Evolutionary conservation across 179 eudicot species (phyloP).

Genomic region (Heliamphora ciliata): DNA sequence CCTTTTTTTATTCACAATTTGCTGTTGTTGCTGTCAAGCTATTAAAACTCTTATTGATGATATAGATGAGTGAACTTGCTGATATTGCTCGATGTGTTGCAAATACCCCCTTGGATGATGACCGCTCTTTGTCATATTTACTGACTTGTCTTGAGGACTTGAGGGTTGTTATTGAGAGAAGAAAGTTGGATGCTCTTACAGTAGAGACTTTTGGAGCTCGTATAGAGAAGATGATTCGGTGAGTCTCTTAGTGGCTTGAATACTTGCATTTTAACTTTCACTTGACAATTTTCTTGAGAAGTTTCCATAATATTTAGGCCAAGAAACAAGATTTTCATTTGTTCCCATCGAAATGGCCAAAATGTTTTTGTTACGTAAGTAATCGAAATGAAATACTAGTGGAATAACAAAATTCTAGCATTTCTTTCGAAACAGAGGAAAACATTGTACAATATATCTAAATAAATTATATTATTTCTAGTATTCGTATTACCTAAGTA

Average conservation of each 20-base stretch:
- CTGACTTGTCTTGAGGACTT: constrained; percentile 86
- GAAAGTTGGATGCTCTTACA: constrained; percentile 84
- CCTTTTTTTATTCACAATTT: neutral
- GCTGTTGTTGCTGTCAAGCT: constrained; percentile 8
- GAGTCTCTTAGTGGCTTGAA: constrained; percentile 1
- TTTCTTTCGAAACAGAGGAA: too few relatives aligned
- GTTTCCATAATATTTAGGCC: neutral
- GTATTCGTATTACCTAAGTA: too few relatives aligned
- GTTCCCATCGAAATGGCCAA: too few relatives aligned
- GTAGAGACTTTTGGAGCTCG: constrained; percentile 98
- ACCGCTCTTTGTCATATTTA: constrained; percentile 61
- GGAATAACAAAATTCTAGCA: too few relatives aligned
- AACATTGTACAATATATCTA: too few relatives aligned
- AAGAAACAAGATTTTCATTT: too few relatives aligned
- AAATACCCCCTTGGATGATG: constrained; percentile 78
- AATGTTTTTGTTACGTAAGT: too few relatives aligned
- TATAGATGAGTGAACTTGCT: constrained; percentile 93
- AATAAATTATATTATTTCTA: too few relatives aligned
- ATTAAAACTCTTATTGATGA: constrained; percentile 17
- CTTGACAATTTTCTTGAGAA: neutral
- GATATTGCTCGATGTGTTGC: constrained; percentile 93
- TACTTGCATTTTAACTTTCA: constrained; percentile 9
- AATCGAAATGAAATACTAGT: too few relatives aligned
- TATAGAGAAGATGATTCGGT: constrained; percentile 91
- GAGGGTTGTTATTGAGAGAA: constrained; percentile 62